Conservation (phyloP, 78 protist species). For the Guillardia theta region DNA sequence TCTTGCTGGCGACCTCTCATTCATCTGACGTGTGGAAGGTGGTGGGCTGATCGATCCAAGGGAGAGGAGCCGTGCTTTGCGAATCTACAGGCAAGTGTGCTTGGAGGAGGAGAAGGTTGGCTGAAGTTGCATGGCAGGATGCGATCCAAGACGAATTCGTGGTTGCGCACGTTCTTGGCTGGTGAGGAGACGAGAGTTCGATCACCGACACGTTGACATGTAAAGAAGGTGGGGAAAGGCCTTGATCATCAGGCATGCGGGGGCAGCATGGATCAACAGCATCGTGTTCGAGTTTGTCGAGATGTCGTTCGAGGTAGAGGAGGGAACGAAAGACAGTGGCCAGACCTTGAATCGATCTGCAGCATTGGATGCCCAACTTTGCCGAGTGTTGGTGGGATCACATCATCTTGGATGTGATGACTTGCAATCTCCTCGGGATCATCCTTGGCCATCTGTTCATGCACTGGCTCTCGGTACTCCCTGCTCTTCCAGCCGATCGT, state of each 20-base stretch:
- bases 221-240: neutral
- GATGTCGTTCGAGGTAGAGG: neutral
- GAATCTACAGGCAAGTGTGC: neutral
- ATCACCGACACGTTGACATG: neutral
- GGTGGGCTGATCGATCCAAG: neutral
- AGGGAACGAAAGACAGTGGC: neutral
- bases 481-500: neutral
- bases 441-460: neutral
- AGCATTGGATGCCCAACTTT: neutral
- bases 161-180: neutral
- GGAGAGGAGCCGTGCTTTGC: neutral
- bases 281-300: constrained; percentile 16
- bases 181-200: neutral
- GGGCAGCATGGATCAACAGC: neutral
- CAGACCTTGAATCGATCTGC: neutral
- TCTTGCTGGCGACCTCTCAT: neutral
- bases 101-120: neutral
- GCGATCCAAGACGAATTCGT: neutral
- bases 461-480: neutral
- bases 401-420: neutral
- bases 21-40: neutral
- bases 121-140: neutral
- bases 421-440: neutral
- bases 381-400: constrained; percentile 22
- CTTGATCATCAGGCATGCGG: neutral